A percentile compares a stretch with the other conserved stretches of the same genome.
Evolutionary conservation across 805 yeast species (phyloP).

Genomic region (Yamadazyma insecticola): DNA sequence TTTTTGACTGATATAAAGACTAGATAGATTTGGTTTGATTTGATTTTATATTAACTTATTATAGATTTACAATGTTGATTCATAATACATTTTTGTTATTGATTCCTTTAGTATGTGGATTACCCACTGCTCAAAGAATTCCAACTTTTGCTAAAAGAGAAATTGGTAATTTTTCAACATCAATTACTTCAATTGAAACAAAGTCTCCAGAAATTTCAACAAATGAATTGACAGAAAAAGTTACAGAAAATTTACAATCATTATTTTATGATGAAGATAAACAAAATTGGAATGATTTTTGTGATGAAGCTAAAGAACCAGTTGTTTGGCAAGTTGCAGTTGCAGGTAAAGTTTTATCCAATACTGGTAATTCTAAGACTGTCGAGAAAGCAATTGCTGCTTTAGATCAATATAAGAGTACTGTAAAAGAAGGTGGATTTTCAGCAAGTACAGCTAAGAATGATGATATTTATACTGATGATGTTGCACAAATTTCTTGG

Average conservation of each 20-base stretch:
- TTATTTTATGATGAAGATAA: conserved; percentile 8
- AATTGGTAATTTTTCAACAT: conserved; percentile 6
- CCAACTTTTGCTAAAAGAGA: no score
- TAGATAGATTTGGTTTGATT: no score
- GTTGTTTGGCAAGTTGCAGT: conserved; percentile 22
- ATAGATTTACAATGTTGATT: no score
- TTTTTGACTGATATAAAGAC: no score
- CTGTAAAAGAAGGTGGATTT: conserved; percentile 16
- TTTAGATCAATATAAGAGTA: conserved; percentile 10
- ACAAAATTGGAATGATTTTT: conserved; percentile 12
- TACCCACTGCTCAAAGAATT: no score
- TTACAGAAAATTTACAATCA: conserved; percentile 3
- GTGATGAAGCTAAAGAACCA: conserved; percentile 10
- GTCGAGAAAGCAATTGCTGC: conserved; percentile 8
- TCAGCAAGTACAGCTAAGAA: conserved; percentile 19
- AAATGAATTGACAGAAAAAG: conserved; percentile 4
- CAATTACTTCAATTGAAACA: conserved; percentile 11
- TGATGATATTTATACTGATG: conserved; percentile 22
- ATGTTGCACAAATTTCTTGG: conserved; percentile 23
- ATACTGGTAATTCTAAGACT: conserved; percentile 5
- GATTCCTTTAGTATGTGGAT: no score
- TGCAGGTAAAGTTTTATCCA: conserved; percentile 17
- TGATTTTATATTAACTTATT: no score
- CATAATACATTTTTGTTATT: no score
- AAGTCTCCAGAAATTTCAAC: conserved; percentile 12